phyloP scores from a whole-genome alignment of 441 rosid genomes.

The Populus tomentosa region DNA sequence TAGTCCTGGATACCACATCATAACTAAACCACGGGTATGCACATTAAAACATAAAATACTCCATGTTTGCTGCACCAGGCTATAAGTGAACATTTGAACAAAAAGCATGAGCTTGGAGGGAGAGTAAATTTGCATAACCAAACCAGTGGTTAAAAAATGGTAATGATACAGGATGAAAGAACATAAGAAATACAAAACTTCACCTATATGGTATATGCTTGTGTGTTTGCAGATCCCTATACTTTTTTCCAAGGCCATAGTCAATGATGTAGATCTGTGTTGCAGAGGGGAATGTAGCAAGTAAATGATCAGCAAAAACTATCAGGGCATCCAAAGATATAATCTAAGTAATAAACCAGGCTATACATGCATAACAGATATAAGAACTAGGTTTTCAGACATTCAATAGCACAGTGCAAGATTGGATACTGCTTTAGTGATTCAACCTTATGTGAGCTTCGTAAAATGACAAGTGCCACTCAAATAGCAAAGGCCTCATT shows the following conservation, averaged over 20 bases:
- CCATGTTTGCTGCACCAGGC: background rate
- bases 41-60: background rate
- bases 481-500: background rate
- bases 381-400: background rate
- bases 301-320: background rate
- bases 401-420: background rate
- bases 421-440: background rate
- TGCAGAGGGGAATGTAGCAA: background rate
- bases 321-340: too few relatives aligned
- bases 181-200: background rate
- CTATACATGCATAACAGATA: background rate
- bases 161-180: background rate
- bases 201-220: conserved; percentile 97
- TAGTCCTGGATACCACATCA: background rate
- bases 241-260: conserved; percentile 95
- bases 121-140: background rate
- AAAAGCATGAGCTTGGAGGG: background rate
- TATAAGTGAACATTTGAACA: background rate
- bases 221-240: conserved; percentile 92
- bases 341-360: background rate
- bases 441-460: conserved; percentile 4
- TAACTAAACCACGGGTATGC: background rate
- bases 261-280: conserved; percentile 86
- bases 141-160: background rate
- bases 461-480: background rate